Base-by-base conservation (phyloP, 2,329 filamentous ascomycete genomes). In the Aspergillus nomiae region DNA sequence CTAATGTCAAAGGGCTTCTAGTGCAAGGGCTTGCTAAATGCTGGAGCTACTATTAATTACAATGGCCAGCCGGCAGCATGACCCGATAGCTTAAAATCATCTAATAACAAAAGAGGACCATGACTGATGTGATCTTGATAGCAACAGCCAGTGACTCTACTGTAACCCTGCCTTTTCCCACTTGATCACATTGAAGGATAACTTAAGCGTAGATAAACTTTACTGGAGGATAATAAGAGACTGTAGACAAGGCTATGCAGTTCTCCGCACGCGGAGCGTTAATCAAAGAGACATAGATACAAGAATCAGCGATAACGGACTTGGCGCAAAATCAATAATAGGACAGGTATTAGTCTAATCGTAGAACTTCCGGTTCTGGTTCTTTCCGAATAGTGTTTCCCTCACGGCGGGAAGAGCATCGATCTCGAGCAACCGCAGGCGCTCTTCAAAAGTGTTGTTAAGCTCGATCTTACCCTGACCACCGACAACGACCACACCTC, bases 391-490 rank as follows among this genome's bases (percentile, higher is more conserved):
- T 63, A 99, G 85, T 19, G 90, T 90, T 78, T 91, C 87, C 74
- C 95, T 87, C 73, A 99, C 89, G 51, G 89, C 89, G 16, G 95
- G 95, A 63, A 97, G 87, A 58, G 92, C 91, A 70, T 91, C 91
- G 62, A 90, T 89, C 81, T 97, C 90, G 68, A 98, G 87, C 65
- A 98, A 85, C 74, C 86, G 87, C 79, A 99, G 84, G 69, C 95
- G 89, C 77, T 96, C 91, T 77, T 98, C 95, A 71, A 98, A 91
- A 60, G 95, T 98, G 84, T 99, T 98, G 87, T 97, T 94, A 80
- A 99, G 94, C 74, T 97, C 93, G 77, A 99, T 98, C 86, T 94
- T 97, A 77, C 95, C 95, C 68, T 85, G 85, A 70, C 91, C 90
- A 68, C 94, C 92, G 60, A 96, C 81, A 68, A 99, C 88, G 63